A percentile compares a stretch with the other conserved stretches of the same genome.
Evolutionary conservation across 108 stramenopile species (phyloP).

Genomic region (Chaetoceros muelleri): DNA sequence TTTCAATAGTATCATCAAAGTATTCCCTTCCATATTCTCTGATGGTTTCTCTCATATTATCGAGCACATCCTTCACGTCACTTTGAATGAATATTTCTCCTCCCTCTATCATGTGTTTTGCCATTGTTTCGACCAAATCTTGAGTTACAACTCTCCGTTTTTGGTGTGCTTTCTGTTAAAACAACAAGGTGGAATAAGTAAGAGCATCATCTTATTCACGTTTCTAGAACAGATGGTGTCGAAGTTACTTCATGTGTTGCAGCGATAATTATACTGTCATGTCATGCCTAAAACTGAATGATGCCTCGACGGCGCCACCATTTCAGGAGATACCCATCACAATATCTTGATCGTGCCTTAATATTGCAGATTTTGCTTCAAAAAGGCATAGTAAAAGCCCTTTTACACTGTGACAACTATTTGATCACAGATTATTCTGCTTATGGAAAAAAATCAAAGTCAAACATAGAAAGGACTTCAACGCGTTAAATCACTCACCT

Average conservation of each 20-base stretch:
- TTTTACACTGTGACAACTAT: neutral
- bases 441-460: too few species aligned
- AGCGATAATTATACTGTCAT: neutral
- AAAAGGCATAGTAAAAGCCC: neutral
- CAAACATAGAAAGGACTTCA: too few species aligned
- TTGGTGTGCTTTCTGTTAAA: conserved; percentile 25
- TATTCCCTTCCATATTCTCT: conserved; percentile 25
- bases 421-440: too few species aligned
- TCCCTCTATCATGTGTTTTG: conserved; percentile 41
- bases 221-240: too few species aligned
- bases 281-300: neutral
- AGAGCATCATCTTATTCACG: neutral
- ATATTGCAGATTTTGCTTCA: neutral
- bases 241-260: neutral
- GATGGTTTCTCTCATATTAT: conserved; percentile 74
- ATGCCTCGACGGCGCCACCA: neutral
- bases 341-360: neutral
- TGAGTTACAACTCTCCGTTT: conserved; percentile 79
- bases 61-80: conserved; percentile 65
- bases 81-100: conserved; percentile 59
- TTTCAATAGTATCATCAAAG: conserved; percentile 37
- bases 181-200: neutral
- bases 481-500: conserved; percentile 32
- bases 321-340: neutral
- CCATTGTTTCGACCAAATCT: conserved; percentile 49